Evolutionary conservation across 1,284 basidiomycete species (phyloP), one percentile per base, ranked within the genome.

Genomic region (Rugosomyces carneus): DNA sequence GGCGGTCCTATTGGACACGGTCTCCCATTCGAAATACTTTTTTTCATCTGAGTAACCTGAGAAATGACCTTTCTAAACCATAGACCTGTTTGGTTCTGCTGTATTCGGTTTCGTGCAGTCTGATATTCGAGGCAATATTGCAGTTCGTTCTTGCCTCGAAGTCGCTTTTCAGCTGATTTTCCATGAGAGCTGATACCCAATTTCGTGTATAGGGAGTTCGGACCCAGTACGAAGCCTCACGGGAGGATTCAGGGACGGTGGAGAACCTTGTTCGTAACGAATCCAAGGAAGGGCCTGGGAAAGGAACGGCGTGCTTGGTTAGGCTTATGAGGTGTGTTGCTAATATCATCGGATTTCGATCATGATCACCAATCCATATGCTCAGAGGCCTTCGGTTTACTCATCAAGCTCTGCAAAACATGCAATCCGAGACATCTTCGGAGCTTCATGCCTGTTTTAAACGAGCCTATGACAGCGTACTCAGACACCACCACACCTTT

Each of bases 81-180:
- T 57, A 92, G 94, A 93, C 68, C 73, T 97, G 19, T 76, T 98
- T 39, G 93, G 92, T 37, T 86, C 83, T 61, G 79, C 83, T 0
- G 83, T 96, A 5, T 98, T 98, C 68, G 74, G 77, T 26, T 90
- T 95, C 56, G 90, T 98, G 0, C 91, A 97, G 68, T 78, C 77
- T 50, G 95, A 99, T 67, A 75, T 99, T 59, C 83, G 81, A 57
- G 84, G 80, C 45, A 98, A 98, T 69, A 90, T 99, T 54, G 72
- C 75, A 53, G 92, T 90, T 55, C 51, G 76, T 44, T 26, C 24
- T 26, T 26, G 24, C 60, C 61, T 49, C 57, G 48, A n/a, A 7
- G 5, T 36, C 5, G 9, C 23, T 24, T 51, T 45, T n/a, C n/a
- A 31, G 40, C 23, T 40, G 37, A 42, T 29, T 47, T 49, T 38